phyloP scores from a whole-genome alignment of 2,329 filamentous ascomycete species.

The Thielaviopsis ethacetica region DNA sequence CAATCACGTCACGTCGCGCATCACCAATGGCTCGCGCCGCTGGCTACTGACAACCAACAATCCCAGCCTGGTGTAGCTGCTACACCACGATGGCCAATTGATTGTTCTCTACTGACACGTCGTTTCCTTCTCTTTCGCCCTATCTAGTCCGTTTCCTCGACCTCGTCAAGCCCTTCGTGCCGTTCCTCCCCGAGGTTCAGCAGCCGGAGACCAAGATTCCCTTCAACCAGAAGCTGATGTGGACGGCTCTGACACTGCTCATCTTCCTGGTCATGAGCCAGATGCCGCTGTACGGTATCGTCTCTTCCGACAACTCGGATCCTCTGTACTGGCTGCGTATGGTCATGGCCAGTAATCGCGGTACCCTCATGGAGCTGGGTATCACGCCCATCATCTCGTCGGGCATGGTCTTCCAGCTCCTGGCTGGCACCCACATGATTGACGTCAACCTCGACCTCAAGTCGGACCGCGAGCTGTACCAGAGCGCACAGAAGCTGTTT shows the following conservation, averaged over 20 bases:
- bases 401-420: slow-evolving; percentile 99
- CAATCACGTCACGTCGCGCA: neutral
- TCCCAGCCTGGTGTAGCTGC: neutral
- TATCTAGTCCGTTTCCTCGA: slow-evolving; percentile 89
- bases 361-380: slow-evolving; percentile 89
- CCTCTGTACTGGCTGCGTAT: slow-evolving; percentile 99
- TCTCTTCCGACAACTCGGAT: slow-evolving; percentile 95
- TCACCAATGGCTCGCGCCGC: neutral
- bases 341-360: slow-evolving; percentile 98
- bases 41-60: neutral
- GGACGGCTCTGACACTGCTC: slow-evolving; percentile 83
- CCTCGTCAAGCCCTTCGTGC: slow-evolving; percentile 98
- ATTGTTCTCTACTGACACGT: slow-evolving; percentile 1
- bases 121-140: neutral
- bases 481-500: slow-evolving; percentile 97
- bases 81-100: neutral
- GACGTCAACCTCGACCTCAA: slow-evolving; percentile 99
- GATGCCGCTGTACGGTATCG: slow-evolving; percentile 98
- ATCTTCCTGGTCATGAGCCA: slow-evolving; percentile 99
- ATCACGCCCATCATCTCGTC: slow-evolving; percentile 99
- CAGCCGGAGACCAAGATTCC: slow-evolving; percentile 96
- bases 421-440: slow-evolving; percentile 97
- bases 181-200: slow-evolving; percentile 97
- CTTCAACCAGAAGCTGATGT: slow-evolving; percentile 98
- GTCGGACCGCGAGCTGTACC: slow-evolving; percentile 98